Evolutionary conservation across 2,329 filamentous ascomycete genomes (phyloP).

Genomic region (Pseudogymnoascus sp.): DNA sequence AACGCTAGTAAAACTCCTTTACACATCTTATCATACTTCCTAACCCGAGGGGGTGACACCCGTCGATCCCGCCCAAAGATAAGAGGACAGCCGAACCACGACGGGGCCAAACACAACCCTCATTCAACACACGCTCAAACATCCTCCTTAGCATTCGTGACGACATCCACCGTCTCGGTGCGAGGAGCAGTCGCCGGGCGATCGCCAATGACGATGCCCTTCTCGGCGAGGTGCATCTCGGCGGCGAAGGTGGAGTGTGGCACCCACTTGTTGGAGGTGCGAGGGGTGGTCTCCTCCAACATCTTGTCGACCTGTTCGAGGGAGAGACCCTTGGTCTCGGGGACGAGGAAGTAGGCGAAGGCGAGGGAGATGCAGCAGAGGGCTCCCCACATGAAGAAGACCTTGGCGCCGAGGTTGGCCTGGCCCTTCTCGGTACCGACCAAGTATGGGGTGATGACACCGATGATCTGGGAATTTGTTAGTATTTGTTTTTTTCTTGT

Average conservation of each 20-base stretch:
- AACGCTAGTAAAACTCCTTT: conserved; percentile 19
- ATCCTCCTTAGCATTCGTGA: neutral
- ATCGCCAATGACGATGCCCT: conserved; percentile 2
- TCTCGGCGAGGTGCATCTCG: conserved; percentile 20
- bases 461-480: conserved; percentile 52
- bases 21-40: neutral
- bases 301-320: conserved; percentile 67
- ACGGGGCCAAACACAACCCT: neutral
- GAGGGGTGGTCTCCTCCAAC: conserved; percentile 42
- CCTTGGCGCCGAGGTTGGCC: conserved; percentile 60
- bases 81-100: neutral
- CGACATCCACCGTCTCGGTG: conserved; percentile 44
- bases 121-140: neutral
- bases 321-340: conserved; percentile 67
- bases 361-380: conserved; percentile 49
- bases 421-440: conserved; percentile 52
- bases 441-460: conserved; percentile 66
- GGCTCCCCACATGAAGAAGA: conserved; percentile 63
- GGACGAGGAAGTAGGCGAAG: conserved; percentile 55
- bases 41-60: neutral
- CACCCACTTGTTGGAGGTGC: conserved; percentile 28
- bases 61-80: neutral
- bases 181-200: neutral
- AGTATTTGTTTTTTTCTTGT: neutral
- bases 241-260: conserved; percentile 27